Evolutionary conservation across 2,329 filamentous ascomycete species (phyloP).

Genomic region (Fusarium annulatum): DNA sequence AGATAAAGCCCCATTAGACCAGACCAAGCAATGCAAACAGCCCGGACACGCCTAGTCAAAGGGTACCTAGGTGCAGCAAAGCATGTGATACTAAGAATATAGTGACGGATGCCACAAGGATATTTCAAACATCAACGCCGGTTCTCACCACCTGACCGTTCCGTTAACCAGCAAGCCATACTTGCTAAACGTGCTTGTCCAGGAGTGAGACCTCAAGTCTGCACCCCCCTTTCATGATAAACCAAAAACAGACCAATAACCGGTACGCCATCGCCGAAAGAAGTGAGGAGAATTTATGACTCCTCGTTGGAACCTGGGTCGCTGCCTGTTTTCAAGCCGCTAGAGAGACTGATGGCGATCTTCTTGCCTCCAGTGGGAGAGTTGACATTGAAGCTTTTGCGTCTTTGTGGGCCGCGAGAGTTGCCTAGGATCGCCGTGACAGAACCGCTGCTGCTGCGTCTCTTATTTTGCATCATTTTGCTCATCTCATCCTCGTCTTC

Average conservation of each 20-base stretch:
- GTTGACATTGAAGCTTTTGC: conserved; percentile 57
- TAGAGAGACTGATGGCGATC: conserved; percentile 68
- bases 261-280: conserved; percentile 45
- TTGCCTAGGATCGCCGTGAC: conserved; percentile 54
- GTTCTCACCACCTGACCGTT: conserved; percentile 33
- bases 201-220: conserved; percentile 27
- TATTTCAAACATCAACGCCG: conserved; percentile 42
- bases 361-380: conserved; percentile 60
- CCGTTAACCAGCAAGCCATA: conserved; percentile 27
- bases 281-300: conserved; percentile 45
- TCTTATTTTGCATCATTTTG: conserved; percentile 77
- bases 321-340: conserved; percentile 56
- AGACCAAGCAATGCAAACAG: conserved; percentile 20
- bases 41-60: conserved; percentile 5
- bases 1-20: conserved; percentile 39
- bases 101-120: conserved; percentile 28
- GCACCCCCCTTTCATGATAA: conserved; percentile 30
- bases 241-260: conserved; percentile 35
- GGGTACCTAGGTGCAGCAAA: not conserved
- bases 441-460: conserved; percentile 68
- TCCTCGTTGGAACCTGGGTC: conserved; percentile 54
- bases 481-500: conserved; percentile 90
- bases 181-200: conserved; percentile 38
- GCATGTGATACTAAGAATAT: conserved; percentile 28
- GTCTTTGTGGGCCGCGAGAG: conserved; percentile 48